Base-by-base conservation (phyloP, 2,329 filamentous ascomycete species). In the Ophiostoma australiae region DNA sequence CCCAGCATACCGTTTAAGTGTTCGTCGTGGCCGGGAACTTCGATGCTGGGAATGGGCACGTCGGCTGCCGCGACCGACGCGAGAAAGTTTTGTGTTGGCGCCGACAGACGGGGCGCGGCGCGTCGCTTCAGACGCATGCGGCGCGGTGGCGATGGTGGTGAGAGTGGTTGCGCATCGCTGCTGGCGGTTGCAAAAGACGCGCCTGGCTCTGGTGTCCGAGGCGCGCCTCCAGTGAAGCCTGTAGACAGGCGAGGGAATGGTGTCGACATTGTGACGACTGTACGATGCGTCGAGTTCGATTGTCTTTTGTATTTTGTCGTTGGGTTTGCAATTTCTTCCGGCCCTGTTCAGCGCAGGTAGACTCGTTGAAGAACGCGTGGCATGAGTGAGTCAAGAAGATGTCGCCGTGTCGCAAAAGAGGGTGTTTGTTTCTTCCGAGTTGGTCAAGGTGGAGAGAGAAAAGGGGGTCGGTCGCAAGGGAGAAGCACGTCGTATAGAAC, bases 51-150 rank as follows among this genome's bases (percentile, higher is more conserved):
- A 69, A 90, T 84, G 33, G 87, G 86, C 4, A 89, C 81, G 76
- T 90, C 88, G 72, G 87, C 88, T 23, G 87, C 87, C 65, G 86
- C 87, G 71, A 90, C 88, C 4, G 87, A 89, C 2, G 87, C 87
- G n/a, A 90, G 83, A 76, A 90, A 90, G 69, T 90, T 86, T 76
- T 88, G 83, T 1, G 88, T 90, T 1, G 88, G 87, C 52, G 87
- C 87, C 72, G 82, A 78, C 13, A 86, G 80, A 63, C 74, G 74
- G 33, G 85, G 83, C 52, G 82, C 82, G 75, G 84, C 82, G 75
- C 86, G 86, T 75, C 84, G 83, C 78, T 86, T 86, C 72, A 89
- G 78, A 74, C 82, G 83, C 75, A 88, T 81, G 70, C 84, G 84
- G 76, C 84, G 82, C 63, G 83, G 84, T 35, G 85, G 84, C 75